These are phyloP conservation scores for Populus tremula DNA, from an alignment of 345 rosid genomes.

Conservation along the genomic window DNA sequence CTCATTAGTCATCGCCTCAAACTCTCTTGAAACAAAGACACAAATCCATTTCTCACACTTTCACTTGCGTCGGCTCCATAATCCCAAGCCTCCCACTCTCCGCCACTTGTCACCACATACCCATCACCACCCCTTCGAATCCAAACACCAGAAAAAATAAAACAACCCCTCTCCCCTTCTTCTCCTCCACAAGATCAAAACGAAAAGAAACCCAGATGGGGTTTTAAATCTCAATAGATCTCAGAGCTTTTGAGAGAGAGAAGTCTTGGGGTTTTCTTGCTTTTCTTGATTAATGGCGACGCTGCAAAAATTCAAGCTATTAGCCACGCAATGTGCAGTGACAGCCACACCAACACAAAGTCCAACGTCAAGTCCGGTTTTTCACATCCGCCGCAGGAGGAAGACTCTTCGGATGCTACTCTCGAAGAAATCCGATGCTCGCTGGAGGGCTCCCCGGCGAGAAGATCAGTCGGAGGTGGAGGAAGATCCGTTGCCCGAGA, in stretches of 20 bases:
- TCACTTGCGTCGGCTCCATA: background rate
- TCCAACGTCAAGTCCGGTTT: constrained; percentile 74
- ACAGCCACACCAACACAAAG: constrained; percentile 63
- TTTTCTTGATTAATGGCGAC: constrained; percentile 44
- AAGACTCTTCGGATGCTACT: constrained; percentile 85
- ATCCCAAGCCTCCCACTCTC: background rate
- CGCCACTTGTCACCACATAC: background rate
- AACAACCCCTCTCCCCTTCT: background rate
- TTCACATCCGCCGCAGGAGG: constrained; percentile 86
- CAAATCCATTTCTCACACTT: background rate
- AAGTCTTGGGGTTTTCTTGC: background rate
- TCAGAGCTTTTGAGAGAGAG: background rate
- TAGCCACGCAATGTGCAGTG: constrained; percentile 78
- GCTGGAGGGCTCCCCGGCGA: constrained; percentile 40
- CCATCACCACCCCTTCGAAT: background rate
- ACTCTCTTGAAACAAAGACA: background rate
- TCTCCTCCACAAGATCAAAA: background rate
- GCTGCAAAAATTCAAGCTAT: constrained; percentile 76
- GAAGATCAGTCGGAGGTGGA: constrained; percentile 14
- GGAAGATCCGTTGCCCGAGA: constrained; percentile 28
- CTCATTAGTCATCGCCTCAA: background rate
- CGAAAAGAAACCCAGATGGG: background rate
- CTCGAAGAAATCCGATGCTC: constrained; percentile 19
- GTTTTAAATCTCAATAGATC: background rate
- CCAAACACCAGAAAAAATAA: background rate